phyloP scores from a whole-genome alignment of 164 flowering plant genomes.

The Vitis vinifera region DNA sequence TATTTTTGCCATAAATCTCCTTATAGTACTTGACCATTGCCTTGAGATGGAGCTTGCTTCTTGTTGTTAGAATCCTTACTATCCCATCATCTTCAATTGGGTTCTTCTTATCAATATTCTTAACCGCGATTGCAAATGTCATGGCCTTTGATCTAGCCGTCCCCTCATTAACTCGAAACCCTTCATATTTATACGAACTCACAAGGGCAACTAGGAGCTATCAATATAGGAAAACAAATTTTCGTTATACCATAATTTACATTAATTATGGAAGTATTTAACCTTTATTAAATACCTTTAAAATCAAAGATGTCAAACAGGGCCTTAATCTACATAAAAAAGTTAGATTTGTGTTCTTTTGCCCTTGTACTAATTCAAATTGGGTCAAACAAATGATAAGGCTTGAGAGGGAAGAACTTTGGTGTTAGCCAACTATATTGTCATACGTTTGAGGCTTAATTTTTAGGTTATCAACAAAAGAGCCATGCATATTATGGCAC shows the following conservation, averaged over 20 bases:
- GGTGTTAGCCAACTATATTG: too few relatives aligned
- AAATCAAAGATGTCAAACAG: not conserved
- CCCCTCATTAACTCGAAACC: slow-evolving; percentile 49
- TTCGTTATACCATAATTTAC: too few relatives aligned
- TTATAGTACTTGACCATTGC: slow-evolving; percentile 44
- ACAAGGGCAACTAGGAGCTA: slow-evolving; percentile 74
- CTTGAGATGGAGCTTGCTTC: slow-evolving; percentile 60
- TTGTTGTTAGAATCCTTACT: slow-evolving; percentile 59
- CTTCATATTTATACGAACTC: slow-evolving; percentile 79
- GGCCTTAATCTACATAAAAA: too few relatives aligned
- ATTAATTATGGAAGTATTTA: too few relatives aligned
- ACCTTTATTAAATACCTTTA: too few relatives aligned
- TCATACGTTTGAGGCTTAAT: too few relatives aligned
- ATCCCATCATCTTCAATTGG: slow-evolving; percentile 53
- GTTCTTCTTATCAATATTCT: slow-evolving; percentile 20
- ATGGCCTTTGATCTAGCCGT: slow-evolving; percentile 65
- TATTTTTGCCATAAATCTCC: slow-evolving; percentile 17
- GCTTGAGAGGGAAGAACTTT: too few relatives aligned
- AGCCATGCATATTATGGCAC: too few relatives aligned
- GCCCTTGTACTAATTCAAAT: too few relatives aligned
- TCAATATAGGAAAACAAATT: slow-evolving; percentile 7
- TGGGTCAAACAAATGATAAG: too few relatives aligned
- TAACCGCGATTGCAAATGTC: slow-evolving; percentile 36
- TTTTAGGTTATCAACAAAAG: too few relatives aligned
- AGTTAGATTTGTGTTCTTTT: too few relatives aligned